Percentiles rank a stretch among this genome's conserved stretches.
Evolutionary conservation across 2,329 filamentous ascomycete species (phyloP).

Genomic region (Aureobasidium melanogenum): DNA sequence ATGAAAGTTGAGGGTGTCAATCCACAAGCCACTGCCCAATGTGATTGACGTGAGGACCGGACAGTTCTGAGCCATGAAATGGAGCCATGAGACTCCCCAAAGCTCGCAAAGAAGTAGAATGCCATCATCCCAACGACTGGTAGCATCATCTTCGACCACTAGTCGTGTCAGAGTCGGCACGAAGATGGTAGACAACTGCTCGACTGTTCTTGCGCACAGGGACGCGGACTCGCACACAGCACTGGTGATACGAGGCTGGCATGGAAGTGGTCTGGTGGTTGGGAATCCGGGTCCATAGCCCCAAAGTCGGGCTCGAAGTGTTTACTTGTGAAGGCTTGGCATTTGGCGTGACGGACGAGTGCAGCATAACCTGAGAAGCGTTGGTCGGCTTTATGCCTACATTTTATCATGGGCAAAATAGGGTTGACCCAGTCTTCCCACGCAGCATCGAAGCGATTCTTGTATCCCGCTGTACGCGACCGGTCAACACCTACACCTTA

Average conservation of each 20-base stretch:
- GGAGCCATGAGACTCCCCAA: neutral
- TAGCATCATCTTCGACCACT: neutral
- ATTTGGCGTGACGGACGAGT: neutral
- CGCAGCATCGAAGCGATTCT: no score
- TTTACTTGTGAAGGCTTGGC: neutral
- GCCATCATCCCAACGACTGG: no score
- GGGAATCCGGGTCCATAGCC: neutral
- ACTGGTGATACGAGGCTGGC: neutral
- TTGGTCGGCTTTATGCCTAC: no score
- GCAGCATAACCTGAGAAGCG: neutral
- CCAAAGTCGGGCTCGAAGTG: neutral
- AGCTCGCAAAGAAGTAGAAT: neutral
- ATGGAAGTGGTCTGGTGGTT: neutral
- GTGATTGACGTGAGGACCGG: neutral
- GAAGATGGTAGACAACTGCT: neutral
- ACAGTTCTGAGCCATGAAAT: neutral
- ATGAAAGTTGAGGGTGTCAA: neutral
- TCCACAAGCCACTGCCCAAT: neutral
- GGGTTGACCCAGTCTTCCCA: no score
- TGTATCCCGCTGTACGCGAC: no score
- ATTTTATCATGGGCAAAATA: no score
- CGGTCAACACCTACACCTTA: no score
- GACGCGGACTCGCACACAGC: neutral
- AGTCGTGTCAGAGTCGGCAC: neutral
- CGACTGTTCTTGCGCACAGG: neutral